phyloP scores from a whole-genome alignment of 371 early-diverging fungal genomes.

The Mortierella polycephala region DNA sequence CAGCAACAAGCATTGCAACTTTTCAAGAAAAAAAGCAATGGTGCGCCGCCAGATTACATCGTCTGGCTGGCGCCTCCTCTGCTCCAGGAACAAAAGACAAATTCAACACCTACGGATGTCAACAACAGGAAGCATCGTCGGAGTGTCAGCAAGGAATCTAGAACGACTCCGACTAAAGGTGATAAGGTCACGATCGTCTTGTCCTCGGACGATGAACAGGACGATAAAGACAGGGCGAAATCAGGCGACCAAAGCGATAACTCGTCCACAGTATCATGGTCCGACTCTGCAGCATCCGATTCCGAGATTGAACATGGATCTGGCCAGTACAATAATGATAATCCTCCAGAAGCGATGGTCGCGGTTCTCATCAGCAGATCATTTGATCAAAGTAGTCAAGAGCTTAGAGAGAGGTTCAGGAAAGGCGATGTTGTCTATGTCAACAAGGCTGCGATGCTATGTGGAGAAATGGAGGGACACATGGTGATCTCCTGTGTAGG shows the following conservation, averaged over 20 bases:
- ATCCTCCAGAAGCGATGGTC: conserved; percentile 7
- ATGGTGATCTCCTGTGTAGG: conserved; percentile 25
- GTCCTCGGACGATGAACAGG: neutral
- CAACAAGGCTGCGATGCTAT: conserved; percentile 9
- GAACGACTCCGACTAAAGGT: neutral
- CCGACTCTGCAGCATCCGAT: conserved; percentile 12
- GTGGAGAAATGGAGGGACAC: neutral
- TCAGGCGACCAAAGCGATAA: neutral
- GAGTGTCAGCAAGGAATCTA: neutral
- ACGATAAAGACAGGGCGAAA: neutral
- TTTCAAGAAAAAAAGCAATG: conserved; percentile 11
- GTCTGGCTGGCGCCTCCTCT: conserved; percentile 12
- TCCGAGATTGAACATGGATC: neutral
- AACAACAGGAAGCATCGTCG: neutral
- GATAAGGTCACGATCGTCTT: conserved; percentile 1
- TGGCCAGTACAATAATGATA: neutral
- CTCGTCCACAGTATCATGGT: conserved; percentile 17
- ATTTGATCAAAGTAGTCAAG: neutral
- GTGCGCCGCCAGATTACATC: conserved; percentile 5
- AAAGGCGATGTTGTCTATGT: conserved; percentile 13
- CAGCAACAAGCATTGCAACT: conserved; percentile 9
- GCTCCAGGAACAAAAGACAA: neutral
- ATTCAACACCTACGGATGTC: neutral
- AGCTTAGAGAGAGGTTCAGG: neutral
- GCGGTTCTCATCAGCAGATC: conserved; percentile 17